phyloP scores from a whole-genome alignment of 2,329 filamentous ascomycete species.

The Ustulina deusta region DNA sequence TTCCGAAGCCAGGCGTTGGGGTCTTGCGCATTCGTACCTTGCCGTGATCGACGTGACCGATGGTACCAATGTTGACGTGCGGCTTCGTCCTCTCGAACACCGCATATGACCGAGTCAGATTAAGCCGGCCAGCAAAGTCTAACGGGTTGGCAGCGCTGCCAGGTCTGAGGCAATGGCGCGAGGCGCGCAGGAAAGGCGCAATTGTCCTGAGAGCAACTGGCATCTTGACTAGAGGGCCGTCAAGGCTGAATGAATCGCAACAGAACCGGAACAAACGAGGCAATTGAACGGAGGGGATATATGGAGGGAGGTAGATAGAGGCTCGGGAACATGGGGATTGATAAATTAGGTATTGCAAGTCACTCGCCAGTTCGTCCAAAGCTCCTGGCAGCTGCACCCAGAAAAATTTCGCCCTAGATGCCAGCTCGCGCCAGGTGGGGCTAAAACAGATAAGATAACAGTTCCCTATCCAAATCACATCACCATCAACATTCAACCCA shows the following conservation, averaged over 20 bases:
- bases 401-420: constrained; percentile 35
- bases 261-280: constrained; percentile 26
- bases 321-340: constrained; percentile 23
- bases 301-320: constrained; percentile 4
- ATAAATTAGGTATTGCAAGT: constrained; percentile 18
- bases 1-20: not conserved
- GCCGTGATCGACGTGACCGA: constrained; percentile 99
- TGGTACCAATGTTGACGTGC: constrained; percentile 99
- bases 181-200: constrained; percentile 83
- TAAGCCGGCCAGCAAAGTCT: constrained; percentile 75
- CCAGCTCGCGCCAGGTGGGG: not conserved
- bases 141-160: constrained; percentile 80
- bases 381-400: constrained; percentile 36
- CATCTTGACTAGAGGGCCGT: constrained; percentile 67
- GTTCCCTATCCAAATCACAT: not conserved
- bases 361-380: constrained; percentile 34
- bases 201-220: constrained; percentile 82
- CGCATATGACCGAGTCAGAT: constrained; percentile 74
- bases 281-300: constrained; percentile 23
- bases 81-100: constrained; percentile 92
- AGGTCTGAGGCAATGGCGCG: constrained; percentile 78
- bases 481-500: not conserved
- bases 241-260: constrained; percentile 27
- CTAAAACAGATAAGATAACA: constrained; percentile 35
- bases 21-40: constrained; percentile 72